phyloP scores from a whole-genome alignment of 768 basidiomycete species.

The Lentinula detonsa region DNA sequence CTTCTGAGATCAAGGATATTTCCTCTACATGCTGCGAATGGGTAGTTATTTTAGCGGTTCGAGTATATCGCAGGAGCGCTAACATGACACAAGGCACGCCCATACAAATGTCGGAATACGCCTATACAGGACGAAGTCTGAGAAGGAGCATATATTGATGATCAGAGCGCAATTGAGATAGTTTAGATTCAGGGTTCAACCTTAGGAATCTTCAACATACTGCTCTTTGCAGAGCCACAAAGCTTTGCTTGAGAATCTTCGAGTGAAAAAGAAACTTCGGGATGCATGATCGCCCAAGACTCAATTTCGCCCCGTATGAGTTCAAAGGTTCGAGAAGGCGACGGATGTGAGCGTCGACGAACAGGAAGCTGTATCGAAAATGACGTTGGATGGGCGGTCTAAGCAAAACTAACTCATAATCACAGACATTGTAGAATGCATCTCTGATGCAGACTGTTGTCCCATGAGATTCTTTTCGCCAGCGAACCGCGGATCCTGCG shows the following conservation, averaged over 20 bases:
- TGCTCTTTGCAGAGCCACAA: constrained; percentile 33
- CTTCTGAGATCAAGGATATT: constrained; percentile 42
- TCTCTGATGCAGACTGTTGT: constrained; percentile 84
- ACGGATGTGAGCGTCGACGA: constrained; percentile 66
- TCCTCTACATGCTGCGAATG: constrained; percentile 61
- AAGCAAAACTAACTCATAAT: not conserved
- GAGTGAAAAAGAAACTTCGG: constrained; percentile 61
- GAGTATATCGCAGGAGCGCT: constrained; percentile 13
- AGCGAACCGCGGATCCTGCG: constrained; percentile 65
- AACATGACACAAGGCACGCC: constrained; percentile 66
- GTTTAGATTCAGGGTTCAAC: constrained; percentile 28
- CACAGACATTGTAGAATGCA: constrained; percentile 80
- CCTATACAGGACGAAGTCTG: constrained; percentile 62
- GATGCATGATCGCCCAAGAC: constrained; percentile 66
- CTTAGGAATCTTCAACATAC: constrained; percentile 58
- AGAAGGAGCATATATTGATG: not conserved
- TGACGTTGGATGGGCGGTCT: constrained; percentile 7
- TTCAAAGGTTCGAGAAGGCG: constrained; percentile 54
- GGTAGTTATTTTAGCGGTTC: not conserved
- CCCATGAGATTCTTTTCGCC: constrained; percentile 68
- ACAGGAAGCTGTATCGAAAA: constrained; percentile 59
- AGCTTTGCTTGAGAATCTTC: constrained; percentile 42
- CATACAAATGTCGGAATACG: constrained; percentile 71
- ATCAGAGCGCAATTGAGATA: not conserved
- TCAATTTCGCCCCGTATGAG: constrained; percentile 69